Evolutionary conservation across 1,284 basidiomycete species (phyloP).

Genomic region (Amylostereum areolatum): DNA sequence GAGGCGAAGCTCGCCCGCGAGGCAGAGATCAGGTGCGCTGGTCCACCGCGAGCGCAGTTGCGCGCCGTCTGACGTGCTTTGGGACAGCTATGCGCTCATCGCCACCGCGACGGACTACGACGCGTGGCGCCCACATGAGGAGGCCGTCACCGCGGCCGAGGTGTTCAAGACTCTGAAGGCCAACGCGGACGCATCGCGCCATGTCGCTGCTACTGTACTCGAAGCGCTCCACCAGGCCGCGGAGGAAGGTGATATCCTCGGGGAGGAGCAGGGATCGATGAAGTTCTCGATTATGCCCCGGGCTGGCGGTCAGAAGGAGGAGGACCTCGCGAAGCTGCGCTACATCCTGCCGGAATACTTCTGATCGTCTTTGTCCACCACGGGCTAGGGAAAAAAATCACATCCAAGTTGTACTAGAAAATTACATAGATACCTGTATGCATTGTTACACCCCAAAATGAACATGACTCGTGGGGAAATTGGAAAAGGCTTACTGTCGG

Average conservation of each 20-base stretch:
- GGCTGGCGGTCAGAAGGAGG: slow-evolving; percentile 52
- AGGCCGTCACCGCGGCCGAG: slow-evolving; percentile 82
- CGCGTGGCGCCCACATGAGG: slow-evolving; percentile 78
- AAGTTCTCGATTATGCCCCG: slow-evolving; percentile 81
- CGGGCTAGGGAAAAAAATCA: no score
- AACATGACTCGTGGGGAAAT: no score
- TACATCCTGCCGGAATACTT: slow-evolving; percentile 79
- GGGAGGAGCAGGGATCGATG: slow-evolving; percentile 76
- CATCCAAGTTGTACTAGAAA: no score
- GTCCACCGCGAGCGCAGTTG: neutral
- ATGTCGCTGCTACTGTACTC: slow-evolving; percentile 70
- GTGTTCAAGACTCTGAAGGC: slow-evolving; percentile 83
- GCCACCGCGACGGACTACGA: slow-evolving; percentile 92
- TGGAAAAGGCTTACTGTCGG: no score
- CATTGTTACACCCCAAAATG: no score
- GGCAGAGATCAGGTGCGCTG: slow-evolving; percentile 80
- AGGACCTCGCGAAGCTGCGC: slow-evolving; percentile 68
- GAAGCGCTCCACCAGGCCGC: slow-evolving; percentile 70
- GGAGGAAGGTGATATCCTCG: slow-evolving; percentile 42
- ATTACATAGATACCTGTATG: no score
- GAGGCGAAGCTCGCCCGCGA: slow-evolving; percentile 96
- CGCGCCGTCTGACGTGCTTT: slow-evolving; percentile 5
- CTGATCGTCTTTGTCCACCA: neutral
- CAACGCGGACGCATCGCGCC: slow-evolving; percentile 81
- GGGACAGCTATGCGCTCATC: slow-evolving; percentile 76